Evolutionary conservation across 1,139 yeast genomes (phyloP), one percentile per base, ranked within the genome.

Genomic region (Zygosaccharomyces sapae): DNA sequence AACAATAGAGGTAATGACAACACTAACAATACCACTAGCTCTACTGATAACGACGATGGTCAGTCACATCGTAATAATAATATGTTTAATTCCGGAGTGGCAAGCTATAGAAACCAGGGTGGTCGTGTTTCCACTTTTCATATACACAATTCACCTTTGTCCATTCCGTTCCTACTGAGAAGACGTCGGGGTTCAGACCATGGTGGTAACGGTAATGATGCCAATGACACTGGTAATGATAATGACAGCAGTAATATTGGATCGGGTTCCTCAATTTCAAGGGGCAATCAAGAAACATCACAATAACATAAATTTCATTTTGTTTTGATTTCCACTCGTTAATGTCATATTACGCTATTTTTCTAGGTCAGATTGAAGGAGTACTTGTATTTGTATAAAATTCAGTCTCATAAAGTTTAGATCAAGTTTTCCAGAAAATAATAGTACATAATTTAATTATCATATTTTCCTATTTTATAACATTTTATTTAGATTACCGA

Each of bases 41-140:
- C 33, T 35, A 22, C 34, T 33, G 39, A 9, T 16, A 33, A 16
- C 19, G 31, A 30, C 19, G 29, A 35, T 22, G 9, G 25, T 35
- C 19, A 29, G 33, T 24, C 40, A 39, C 30, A 10, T 43, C 16
- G 38, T 37, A 34, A 13, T 33, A 46, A 36, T 37, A 41, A 37
- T 40, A 31, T 58, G 44, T 58, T 58, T 36, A 53, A 50, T 45
- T 43, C 54, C 8, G 63, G 63, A 24, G 63, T 57, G 8, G 63
- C 60, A 7, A 59, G 63, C 51, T 52, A 46, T 41, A 55, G 63
- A 52, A 48, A 48, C 20, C 50, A 47, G 33, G 48, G 49, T 42
- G 63, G 63, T 9, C 41, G 47, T 18, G 62, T 59, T 8, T 47
- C 59, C 5, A 59, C 59, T 7, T 46, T 41, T 30, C 48, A 46